Percentiles rank a stretch among this genome's conserved stretches.
phyloP scores from a whole-genome alignment of 805 yeast species.

The Phaffomyces thermotolerans region DNA sequence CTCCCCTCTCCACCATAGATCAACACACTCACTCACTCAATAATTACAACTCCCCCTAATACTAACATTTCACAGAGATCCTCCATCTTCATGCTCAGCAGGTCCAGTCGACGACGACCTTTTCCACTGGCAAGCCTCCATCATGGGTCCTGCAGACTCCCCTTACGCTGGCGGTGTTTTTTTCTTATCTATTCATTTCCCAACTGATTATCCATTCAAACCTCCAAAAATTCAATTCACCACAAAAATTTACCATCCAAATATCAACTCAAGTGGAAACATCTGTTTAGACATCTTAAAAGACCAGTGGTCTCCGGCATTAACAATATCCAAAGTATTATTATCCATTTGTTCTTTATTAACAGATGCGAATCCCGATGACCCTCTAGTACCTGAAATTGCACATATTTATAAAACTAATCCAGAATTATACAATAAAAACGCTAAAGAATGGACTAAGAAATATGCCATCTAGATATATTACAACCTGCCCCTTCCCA shows the following conservation, averaged over 20 bases:
- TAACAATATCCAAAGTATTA: conserved; percentile 91
- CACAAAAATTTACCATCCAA: conserved; percentile 83
- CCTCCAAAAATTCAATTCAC: conserved; percentile 83
- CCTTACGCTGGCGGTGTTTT: conserved; percentile 89
- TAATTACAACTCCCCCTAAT: not conserved
- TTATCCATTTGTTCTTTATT: conserved; percentile 91
- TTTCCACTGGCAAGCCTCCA: conserved; percentile 99
- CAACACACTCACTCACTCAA: no score
- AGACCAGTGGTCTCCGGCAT: conserved; percentile 98
- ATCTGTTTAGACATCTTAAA: conserved; percentile 90
- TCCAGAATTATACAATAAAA: conserved; percentile 88
- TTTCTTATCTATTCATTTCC: conserved; percentile 94
- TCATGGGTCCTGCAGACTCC: conserved; percentile 97
- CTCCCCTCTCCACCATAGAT: no score
- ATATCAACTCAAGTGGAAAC: conserved; percentile 84
- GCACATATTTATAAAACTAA: conserved; percentile 95
- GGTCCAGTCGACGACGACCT: conserved; percentile 98
- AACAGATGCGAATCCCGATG: conserved; percentile 98
- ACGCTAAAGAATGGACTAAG: conserved; percentile 98
- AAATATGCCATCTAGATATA: conserved; percentile 70
- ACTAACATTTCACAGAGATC: conserved; percentile 57
- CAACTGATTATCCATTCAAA: conserved; percentile 98
- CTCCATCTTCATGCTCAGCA: conserved; percentile 97
- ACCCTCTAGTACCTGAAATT: conserved; percentile 97
- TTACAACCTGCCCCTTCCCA: no score